Evolutionary conservation across 2,329 filamentous ascomycete species (phyloP), one percentile per base, ranked within the genome.

Genomic region (Fonsecaea monophora): DNA sequence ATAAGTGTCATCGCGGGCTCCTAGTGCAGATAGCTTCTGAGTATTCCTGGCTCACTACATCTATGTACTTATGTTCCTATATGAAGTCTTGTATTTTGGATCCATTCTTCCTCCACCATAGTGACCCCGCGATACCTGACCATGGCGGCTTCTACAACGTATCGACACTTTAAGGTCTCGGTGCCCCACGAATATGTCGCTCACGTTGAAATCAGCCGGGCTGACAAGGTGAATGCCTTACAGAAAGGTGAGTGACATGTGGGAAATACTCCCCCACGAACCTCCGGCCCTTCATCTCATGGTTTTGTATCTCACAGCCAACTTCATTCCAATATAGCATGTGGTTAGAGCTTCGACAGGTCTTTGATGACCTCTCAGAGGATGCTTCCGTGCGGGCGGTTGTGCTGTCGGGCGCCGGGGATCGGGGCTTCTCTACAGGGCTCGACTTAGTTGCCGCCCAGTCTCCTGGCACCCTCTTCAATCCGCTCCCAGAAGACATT

Each of bases 181-280:
- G 88, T 88, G 53, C 92, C 93, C 0, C 75, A 81, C 48, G 85
- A 89, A 75, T 88, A 88, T 80, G 89, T 97, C 58, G 91, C 89
- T 15, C 92, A 96, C 77, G 90, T 97, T 66, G 90, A 97, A 80
- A 96, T 96, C 80, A 94, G 96, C 82, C 87, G 93, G 1, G 87
- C 93, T 0, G 80, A 87, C 71, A 97, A 96, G 82, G 82, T 97
- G 77, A n/a, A 98, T 88, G 93, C 70, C 97, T 96, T 78, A 85
- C 88, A 71, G 88, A 92, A 77, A 81, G 78, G 69, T 71, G 65
- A 65, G 63, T 61, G 12, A 30, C 45, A 8, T 10, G 45, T 18
- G 45, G 45, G 45, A 50, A 25, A 18, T 12, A 18, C n/a, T 58
- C 21, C 10, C 58, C 34, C 53, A 10, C 10, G 18, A n/a, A n/a